A percentile compares a stretch with the other conserved stretches of the same genome.
Evolutionary conservation across 163 green algal genomes (phyloP).

Genomic region (Prototheca wickerhamii): DNA sequence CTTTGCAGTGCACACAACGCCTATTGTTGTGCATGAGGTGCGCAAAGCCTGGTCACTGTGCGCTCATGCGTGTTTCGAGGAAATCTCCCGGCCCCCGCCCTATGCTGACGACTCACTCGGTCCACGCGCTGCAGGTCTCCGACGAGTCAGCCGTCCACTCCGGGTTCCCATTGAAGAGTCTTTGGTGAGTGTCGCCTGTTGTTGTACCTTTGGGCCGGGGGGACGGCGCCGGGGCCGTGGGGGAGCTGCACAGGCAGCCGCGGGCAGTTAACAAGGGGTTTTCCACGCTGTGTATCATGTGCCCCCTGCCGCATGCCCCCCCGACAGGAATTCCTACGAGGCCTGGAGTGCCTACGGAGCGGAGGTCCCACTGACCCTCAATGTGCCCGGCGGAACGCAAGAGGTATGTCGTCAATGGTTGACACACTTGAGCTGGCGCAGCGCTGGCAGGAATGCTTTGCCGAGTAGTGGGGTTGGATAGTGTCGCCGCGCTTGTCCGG

Average conservation of each 20-base stretch:
- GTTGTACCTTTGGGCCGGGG: neutral
- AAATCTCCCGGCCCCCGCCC: too few species aligned
- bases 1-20: constrained; percentile 10
- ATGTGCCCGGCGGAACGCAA: constrained; percentile 10
- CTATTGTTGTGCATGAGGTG: constrained; percentile 9
- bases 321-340: constrained; percentile 23
- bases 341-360: constrained; percentile 27
- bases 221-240: too few species aligned
- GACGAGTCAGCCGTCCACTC: neutral
- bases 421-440: too few species aligned
- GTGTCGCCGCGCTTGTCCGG: too few species aligned
- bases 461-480: too few species aligned
- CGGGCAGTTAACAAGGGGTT: too few species aligned
- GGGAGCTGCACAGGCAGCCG: too few species aligned
- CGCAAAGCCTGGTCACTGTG: neutral
- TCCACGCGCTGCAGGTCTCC: neutral
- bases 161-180: constrained; percentile 1
- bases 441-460: too few species aligned
- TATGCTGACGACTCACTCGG: neutral
- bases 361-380: constrained; percentile 24
- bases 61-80: too few species aligned
- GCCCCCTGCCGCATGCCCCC: constrained; percentile 1
- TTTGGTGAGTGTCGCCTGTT: neutral
- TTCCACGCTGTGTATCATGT: too few species aligned
- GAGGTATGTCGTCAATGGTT: constrained; percentile 8